phyloP scores from a whole-genome alignment of 768 basidiomycete species.

The Mycena maculata region DNA sequence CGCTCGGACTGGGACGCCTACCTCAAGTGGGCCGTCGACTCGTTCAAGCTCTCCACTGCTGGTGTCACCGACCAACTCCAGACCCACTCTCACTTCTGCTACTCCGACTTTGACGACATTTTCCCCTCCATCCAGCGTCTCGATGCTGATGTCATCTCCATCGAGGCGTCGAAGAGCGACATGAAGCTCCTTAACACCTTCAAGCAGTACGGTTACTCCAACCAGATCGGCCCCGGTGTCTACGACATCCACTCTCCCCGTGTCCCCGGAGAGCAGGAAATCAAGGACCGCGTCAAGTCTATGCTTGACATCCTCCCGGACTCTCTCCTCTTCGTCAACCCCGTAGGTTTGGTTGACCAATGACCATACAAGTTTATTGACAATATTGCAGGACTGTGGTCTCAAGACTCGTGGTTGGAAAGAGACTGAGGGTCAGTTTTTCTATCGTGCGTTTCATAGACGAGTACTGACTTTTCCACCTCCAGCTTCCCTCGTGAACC shows the following conservation, averaged over 20 bases:
- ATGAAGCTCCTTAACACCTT: constrained; percentile 97
- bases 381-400: constrained; percentile 76
- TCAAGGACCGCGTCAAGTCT: constrained; percentile 88
- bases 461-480: constrained; percentile 20
- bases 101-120: constrained; percentile 98
- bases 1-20: constrained; percentile 96
- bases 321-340: constrained; percentile 91
- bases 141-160: constrained; percentile 98
- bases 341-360: constrained; percentile 42
- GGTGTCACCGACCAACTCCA: constrained; percentile 95
- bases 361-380: not conserved
- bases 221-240: constrained; percentile 98
- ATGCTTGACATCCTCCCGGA: constrained; percentile 87
- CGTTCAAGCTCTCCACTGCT: constrained; percentile 97
- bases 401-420: constrained; percentile 99
- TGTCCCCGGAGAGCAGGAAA: constrained; percentile 93
- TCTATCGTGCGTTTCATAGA: constrained; percentile 13
- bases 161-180: constrained; percentile 98
- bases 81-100: constrained; percentile 99
- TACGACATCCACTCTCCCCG: constrained; percentile 99
- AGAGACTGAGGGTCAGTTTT: constrained; percentile 82
- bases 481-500: constrained; percentile 80
- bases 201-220: constrained; percentile 94
- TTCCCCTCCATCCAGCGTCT: constrained; percentile 97
- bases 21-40: constrained; percentile 98